Percentiles rank a stretch among this genome's conserved stretches.
Evolutionary conservation across 176 grass and related monocot species (phyloP).

Genomic region (Rhipidocladum racemiflorum): DNA sequence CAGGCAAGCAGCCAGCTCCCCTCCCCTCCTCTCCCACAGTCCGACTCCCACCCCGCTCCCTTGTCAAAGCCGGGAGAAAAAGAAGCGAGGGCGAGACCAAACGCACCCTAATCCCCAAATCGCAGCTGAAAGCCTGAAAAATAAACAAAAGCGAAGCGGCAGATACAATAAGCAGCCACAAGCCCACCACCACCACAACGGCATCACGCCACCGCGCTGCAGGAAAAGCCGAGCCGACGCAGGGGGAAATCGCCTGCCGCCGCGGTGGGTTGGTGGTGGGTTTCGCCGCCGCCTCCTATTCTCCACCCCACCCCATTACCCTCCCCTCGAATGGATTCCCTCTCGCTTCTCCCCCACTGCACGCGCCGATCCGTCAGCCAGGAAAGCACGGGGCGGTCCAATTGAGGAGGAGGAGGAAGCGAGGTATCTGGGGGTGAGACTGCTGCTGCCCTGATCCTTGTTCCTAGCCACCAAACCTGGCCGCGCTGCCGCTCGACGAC

Average conservation of each 20-base stretch:
- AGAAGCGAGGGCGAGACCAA: background rate
- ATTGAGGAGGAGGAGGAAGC: slow-evolving; percentile 40
- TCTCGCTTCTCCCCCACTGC: slow-evolving; percentile 40
- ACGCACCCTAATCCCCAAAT: slow-evolving; percentile 17
- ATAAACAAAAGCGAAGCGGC: slow-evolving; percentile 34
- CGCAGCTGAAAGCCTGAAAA: slow-evolving; percentile 20
- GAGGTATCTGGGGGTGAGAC: background rate
- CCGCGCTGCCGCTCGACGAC: slow-evolving; percentile 38
- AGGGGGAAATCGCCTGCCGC: slow-evolving; percentile 37
- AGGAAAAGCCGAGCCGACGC: slow-evolving; percentile 27
- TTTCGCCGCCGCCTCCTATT: slow-evolving; percentile 25
- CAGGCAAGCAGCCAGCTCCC: slow-evolving; percentile 22
- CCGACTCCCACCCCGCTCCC: background rate
- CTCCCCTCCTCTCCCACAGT: background rate
- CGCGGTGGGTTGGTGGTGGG: slow-evolving; percentile 47
- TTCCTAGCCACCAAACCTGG: background rate
- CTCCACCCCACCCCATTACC: slow-evolving; percentile 37
- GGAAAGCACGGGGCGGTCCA: slow-evolving; percentile 38
- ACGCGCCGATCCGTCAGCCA: slow-evolving; percentile 45
- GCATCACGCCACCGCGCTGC: slow-evolving; percentile 35
- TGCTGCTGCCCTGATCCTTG: background rate
- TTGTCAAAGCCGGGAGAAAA: background rate
- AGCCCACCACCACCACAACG: slow-evolving; percentile 8
- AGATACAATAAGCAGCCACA: slow-evolving; percentile 40
- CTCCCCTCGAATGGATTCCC: slow-evolving; percentile 42